Conservation (phyloP, 495 filamentous ascomycete genomes). For the Penicillium macrosclerotiorum region DNA sequence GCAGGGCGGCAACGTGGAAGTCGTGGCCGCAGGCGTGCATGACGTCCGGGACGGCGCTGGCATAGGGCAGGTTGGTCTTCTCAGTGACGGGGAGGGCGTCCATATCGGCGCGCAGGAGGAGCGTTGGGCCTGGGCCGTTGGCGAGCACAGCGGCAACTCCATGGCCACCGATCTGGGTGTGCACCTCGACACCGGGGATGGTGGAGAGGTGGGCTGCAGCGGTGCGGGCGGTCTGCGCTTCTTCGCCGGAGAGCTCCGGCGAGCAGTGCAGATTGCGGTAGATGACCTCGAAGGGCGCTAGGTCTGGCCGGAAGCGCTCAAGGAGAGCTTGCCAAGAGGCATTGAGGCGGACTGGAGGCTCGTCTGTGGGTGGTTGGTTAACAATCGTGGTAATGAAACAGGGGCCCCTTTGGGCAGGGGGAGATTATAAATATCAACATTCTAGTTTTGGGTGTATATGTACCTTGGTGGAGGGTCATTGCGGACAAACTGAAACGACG, state of each 20-base stretch:
- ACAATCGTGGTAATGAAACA: too few relatives aligned
- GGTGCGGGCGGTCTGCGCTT: conserved; percentile 41
- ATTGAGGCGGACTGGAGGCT: neutral
- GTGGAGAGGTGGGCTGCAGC: conserved; percentile 41
- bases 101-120: conserved; percentile 60
- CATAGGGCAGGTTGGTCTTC: conserved; percentile 53
- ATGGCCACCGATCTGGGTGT: conserved; percentile 52
- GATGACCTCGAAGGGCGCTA: conserved; percentile 39
- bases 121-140: conserved; percentile 54
- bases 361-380: too few relatives aligned
- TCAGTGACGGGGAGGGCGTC: conserved; percentile 62
- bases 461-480: too few relatives aligned
- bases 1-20: conserved; percentile 53
- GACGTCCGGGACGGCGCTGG: conserved; percentile 50
- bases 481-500: too few relatives aligned
- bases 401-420: too few relatives aligned
- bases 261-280: conserved; percentile 48
- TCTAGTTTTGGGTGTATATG: too few relatives aligned
- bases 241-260: conserved; percentile 54
- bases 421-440: too few relatives aligned
- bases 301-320: conserved; percentile 26
- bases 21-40: conserved; percentile 73
- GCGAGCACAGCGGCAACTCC: conserved; percentile 53
- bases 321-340: neutral
- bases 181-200: conserved; percentile 40